A percentile compares a stretch with the other conserved stretches of the same genome.
phyloP scores from a whole-genome alignment of 345 rosid species.

The Gynandropsis gynandra region DNA sequence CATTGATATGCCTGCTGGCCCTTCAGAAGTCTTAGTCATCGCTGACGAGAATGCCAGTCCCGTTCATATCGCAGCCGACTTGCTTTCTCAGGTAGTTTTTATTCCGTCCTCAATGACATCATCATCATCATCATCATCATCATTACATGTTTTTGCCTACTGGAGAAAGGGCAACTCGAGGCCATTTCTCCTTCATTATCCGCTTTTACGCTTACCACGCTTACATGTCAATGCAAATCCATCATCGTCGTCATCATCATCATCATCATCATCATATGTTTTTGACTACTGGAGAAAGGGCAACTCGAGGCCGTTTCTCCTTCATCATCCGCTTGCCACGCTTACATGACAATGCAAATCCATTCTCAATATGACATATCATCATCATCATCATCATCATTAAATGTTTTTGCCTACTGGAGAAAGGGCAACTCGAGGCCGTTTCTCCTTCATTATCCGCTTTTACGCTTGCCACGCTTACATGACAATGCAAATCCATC shows the following conservation, averaged over 20 bases:
- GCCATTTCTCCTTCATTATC: not conserved
- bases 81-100: conserved; percentile 76
- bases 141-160: too few relatives aligned
- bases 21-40: conserved; percentile 91
- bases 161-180: conserved; percentile 10
- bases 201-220: too few relatives aligned
- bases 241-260: too few relatives aligned
- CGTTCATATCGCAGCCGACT: conserved; percentile 85
- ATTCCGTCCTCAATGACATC: not conserved
- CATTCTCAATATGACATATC: conserved; percentile 2
- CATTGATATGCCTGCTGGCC: conserved; percentile 99
- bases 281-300: too few relatives aligned
- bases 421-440: conserved; percentile 3
- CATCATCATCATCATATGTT: too few relatives aligned
- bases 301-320: conserved; percentile 3
- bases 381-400: too few relatives aligned
- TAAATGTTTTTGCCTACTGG: too few relatives aligned
- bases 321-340: too few relatives aligned
- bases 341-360: not conserved
- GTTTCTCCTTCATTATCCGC: not conserved
- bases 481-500: too few relatives aligned
- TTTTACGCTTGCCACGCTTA: too few relatives aligned
- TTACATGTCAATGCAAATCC: too few relatives aligned
- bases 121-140: not conserved
- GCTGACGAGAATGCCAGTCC: conserved; percentile 81